Conservation (phyloP, 345 rosid genomes). For the Alliaria petiolata region DNA sequence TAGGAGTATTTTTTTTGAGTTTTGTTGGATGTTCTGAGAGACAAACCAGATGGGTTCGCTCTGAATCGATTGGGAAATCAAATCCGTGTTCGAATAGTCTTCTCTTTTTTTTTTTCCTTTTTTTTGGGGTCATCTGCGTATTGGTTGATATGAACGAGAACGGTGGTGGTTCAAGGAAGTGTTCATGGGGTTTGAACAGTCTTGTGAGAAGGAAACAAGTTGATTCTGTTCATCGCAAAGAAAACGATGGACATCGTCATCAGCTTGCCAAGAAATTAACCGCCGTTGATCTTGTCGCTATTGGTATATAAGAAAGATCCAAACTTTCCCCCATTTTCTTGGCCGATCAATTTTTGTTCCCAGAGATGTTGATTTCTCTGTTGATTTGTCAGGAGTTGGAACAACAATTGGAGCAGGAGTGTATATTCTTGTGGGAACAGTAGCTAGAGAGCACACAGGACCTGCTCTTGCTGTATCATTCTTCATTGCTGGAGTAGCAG, state of each 20-base stretch:
- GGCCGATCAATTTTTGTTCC: background rate
- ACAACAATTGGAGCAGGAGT: slow-evolving; percentile 99
- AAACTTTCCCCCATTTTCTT: background rate
- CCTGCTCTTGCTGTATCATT: slow-evolving; percentile 91
- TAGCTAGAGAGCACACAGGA: slow-evolving; percentile 97
- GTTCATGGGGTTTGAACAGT: slow-evolving; percentile 38
- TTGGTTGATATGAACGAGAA: slow-evolving; percentile 34
- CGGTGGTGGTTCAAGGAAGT: too few species aligned
- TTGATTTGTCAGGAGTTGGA: slow-evolving; percentile 64
- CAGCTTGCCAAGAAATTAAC: slow-evolving; percentile 69
- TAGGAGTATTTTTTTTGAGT: background rate
- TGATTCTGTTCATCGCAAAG: slow-evolving; percentile 46
- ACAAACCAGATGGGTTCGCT: slow-evolving; percentile 6
- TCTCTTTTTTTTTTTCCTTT: slow-evolving; percentile 11
- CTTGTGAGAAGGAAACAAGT: slow-evolving; percentile 75
- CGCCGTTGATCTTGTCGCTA: slow-evolving; percentile 61
- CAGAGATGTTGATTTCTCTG: background rate
- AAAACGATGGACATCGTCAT: slow-evolving; percentile 23
- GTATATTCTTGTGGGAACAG: slow-evolving; percentile 91
- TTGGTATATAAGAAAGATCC: slow-evolving; percentile 47
- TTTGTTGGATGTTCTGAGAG: background rate
- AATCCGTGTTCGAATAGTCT: background rate
- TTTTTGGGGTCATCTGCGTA: background rate
- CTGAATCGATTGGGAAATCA: slow-evolving; percentile 17
- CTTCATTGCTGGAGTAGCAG: slow-evolving; percentile 88